A percentile compares a stretch with the other conserved stretches of the same genome.
Evolutionary conservation across 345 rosid species (phyloP).

Genomic region (Pistacia integerrima): DNA sequence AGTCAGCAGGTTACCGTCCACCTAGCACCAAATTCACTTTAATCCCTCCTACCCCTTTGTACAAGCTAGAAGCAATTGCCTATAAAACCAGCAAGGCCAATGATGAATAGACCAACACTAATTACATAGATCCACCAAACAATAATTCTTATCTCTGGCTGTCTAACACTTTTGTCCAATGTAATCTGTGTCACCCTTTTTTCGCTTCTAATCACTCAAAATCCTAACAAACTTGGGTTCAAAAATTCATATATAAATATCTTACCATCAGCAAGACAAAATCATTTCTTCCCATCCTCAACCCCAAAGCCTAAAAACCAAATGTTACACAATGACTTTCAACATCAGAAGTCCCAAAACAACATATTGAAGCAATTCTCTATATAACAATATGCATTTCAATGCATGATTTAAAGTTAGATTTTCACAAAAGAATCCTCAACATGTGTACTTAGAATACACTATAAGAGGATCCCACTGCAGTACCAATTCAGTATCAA

Average conservation of each 20-base stretch:
- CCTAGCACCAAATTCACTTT: background rate
- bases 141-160: background rate
- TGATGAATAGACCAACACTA: background rate
- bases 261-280: too few species aligned
- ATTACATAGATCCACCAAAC: background rate
- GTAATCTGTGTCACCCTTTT: background rate
- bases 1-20: background rate
- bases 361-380: too few species aligned
- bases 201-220: background rate
- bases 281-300: background rate
- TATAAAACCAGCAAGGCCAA: background rate
- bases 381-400: too few species aligned
- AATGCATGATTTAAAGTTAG: too few species aligned
- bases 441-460: too few species aligned
- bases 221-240: background rate
- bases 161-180: background rate
- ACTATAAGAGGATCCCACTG: too few species aligned
- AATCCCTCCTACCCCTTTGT: background rate
- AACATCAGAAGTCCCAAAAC: too few species aligned
- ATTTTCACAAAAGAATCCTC: too few species aligned
- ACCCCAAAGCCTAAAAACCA: background rate
- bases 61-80: background rate
- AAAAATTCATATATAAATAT: too few species aligned
- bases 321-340: background rate
- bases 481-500: too few species aligned